Evolutionary conservation across 2,329 filamentous ascomycete genomes (phyloP).

Genomic region (Colletotrichum kahawae): DNA sequence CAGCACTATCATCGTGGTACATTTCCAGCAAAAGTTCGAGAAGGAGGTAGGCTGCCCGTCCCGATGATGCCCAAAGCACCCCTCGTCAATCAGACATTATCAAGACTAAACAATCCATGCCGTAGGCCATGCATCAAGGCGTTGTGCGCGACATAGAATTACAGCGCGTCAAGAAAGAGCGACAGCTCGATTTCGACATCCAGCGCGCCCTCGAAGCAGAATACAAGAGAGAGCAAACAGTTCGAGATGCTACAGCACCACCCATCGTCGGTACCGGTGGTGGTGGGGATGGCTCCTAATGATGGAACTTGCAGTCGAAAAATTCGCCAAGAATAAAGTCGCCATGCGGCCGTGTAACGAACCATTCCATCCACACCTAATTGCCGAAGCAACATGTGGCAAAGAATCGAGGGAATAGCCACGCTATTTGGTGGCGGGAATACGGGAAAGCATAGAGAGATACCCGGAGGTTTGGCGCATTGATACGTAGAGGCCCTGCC

Average conservation of each 20-base stretch:
- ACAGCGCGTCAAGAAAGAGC: slow-evolving; percentile 86
- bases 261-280: neutral
- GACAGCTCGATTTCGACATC: slow-evolving; percentile 93
- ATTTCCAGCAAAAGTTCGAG: slow-evolving; percentile 86
- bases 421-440: neutral
- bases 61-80: neutral
- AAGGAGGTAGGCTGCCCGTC: slow-evolving; percentile 11
- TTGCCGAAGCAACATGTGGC: neutral
- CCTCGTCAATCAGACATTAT: neutral
- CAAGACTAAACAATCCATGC: neutral
- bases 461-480: neutral
- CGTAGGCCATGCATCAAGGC: slow-evolving; percentile 93
- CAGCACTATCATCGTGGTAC: slow-evolving; percentile 82
- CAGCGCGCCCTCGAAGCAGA: slow-evolving; percentile 85
- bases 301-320: neutral
- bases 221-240: slow-evolving; percentile 87
- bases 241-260: slow-evolving; percentile 52
- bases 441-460: neutral
- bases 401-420: neutral
- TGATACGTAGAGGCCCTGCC: neutral
- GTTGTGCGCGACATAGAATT: slow-evolving; percentile 95
- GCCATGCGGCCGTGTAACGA: neutral
- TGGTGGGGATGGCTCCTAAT: neutral
- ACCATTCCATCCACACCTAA: neutral
- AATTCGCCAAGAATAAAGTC: neutral